Conservation (phyloP, 306 rosid genomes). For the Quillaja saponaria region DNA sequence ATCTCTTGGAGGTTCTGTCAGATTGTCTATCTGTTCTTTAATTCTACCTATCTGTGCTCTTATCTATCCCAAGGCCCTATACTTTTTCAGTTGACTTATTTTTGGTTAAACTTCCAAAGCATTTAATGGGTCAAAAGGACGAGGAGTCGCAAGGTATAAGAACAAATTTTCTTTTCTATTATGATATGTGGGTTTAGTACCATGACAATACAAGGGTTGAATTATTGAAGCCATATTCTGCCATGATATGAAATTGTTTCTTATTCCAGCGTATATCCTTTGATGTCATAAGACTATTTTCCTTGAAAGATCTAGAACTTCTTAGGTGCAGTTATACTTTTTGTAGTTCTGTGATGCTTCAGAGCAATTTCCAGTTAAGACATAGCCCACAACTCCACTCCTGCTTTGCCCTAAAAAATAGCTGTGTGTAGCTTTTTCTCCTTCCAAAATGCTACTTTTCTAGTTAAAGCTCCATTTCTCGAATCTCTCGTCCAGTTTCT, state of each 20-base stretch:
- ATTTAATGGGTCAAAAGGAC: conserved; percentile 16
- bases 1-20: conserved; percentile 5
- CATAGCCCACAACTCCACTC: conserved; percentile 4
- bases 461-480: conserved; percentile 10
- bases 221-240: background rate
- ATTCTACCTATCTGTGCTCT: conserved; percentile 13
- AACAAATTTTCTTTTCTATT: conserved; percentile 3
- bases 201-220: conserved; percentile 6
- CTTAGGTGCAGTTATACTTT: conserved; percentile 2
- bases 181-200: conserved; percentile 6
- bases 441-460: conserved; percentile 15
- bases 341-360: conserved; percentile 13
- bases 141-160: conserved; percentile 18
- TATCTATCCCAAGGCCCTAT: conserved; percentile 7
- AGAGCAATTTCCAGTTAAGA: conserved; percentile 21
- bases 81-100: conserved; percentile 6
- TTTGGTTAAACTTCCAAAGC: conserved; percentile 9
- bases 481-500: no score
- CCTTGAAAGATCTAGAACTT: background rate
- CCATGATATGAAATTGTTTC: background rate
- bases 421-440: background rate
- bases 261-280: background rate
- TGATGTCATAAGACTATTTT: background rate
- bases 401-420: conserved; percentile 24
- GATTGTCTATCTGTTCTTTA: conserved; percentile 12